These are phyloP conservation scores for Nymphaea colorata DNA, from an alignment of 164 flowering plant species.

Conservation along the genomic window DNA sequence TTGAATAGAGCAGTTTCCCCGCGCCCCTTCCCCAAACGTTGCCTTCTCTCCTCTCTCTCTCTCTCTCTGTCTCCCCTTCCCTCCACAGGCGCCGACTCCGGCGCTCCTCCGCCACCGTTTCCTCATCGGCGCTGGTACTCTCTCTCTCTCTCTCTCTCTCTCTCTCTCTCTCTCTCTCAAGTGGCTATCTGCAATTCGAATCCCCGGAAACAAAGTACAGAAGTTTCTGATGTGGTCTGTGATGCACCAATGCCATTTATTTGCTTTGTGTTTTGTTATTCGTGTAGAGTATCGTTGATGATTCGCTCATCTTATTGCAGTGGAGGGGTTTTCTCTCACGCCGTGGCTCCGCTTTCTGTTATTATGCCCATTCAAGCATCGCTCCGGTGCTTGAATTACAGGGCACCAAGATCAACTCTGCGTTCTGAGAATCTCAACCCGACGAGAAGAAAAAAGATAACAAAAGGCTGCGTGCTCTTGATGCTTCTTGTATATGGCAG, in stretches of 20 bases:
- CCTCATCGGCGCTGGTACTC: no score
- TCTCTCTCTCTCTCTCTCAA: no score
- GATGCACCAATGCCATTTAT: background rate
- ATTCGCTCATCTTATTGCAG: background rate
- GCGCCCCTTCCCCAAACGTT: no score
- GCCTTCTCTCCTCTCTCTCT: no score
- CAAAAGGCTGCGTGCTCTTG: background rate
- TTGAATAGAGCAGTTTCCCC: no score
- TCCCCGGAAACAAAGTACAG: background rate
- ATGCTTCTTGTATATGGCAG: background rate
- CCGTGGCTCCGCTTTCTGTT: background rate
- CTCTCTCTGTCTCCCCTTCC: no score
- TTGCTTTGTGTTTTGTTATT: background rate
- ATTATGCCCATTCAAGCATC: background rate
- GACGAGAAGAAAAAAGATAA: background rate
- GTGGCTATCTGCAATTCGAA: no score
- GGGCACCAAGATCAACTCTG: background rate
- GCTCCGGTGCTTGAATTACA: background rate
- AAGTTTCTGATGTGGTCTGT: background rate
- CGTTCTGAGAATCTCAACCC: background rate
- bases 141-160: no score
- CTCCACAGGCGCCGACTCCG: no score
- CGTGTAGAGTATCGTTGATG: background rate
- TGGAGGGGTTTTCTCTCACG: background rate
- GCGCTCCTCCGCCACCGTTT: no score